A percentile compares a stretch with the other conserved stretches of the same genome.
These are phyloP conservation scores for Articulospora tetracladia DNA, from an alignment of 495 filamentous ascomycete species.

Conservation along the genomic window DNA sequence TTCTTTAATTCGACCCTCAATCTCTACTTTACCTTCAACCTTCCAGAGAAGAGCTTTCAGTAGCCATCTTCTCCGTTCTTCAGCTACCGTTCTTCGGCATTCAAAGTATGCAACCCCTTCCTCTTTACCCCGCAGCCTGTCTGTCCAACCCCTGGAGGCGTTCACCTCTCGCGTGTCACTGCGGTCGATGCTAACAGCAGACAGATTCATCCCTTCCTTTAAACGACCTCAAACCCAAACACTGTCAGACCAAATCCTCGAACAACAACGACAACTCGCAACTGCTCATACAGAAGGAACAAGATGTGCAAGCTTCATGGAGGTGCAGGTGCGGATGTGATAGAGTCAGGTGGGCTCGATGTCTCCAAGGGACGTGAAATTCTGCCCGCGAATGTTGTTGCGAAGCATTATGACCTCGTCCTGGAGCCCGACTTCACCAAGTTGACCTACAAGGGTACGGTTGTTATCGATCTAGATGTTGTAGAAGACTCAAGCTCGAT, in stretches of 20 bases:
- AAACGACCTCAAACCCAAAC: conserved; percentile 8
- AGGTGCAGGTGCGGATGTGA: conserved; percentile 38
- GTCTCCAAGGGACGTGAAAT: conserved; percentile 52
- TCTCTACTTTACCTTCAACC: conserved; percentile 11
- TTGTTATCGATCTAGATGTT: conserved; percentile 75
- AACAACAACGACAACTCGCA: conserved; percentile 28
- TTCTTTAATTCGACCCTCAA: conserved; percentile 14
- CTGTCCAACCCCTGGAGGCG: background rate
- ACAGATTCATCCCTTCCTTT: background rate
- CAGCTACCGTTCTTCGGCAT: background rate
- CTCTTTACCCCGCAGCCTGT: background rate
- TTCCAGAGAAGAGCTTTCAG: conserved; percentile 21
- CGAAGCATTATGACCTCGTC: conserved; percentile 66
- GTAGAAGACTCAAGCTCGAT: conserved; percentile 81
- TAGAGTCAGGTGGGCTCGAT: conserved; percentile 39
- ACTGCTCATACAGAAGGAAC: conserved; percentile 49
- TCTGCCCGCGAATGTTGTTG: conserved; percentile 60
- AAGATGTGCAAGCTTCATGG: conserved; percentile 49
- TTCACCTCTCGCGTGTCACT: background rate
- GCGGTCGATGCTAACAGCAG: background rate
- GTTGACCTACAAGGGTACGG: conserved; percentile 66
- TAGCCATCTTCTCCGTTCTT: conserved; percentile 11
- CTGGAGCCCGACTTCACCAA: conserved; percentile 70
- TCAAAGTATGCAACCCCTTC: conserved; percentile 9
- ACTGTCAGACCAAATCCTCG: conserved; percentile 10